These are phyloP conservation scores for Colletotrichum lindemuthianum DNA, from an alignment of 2,329 filamentous ascomycete species.

Conservation along the genomic window DNA sequence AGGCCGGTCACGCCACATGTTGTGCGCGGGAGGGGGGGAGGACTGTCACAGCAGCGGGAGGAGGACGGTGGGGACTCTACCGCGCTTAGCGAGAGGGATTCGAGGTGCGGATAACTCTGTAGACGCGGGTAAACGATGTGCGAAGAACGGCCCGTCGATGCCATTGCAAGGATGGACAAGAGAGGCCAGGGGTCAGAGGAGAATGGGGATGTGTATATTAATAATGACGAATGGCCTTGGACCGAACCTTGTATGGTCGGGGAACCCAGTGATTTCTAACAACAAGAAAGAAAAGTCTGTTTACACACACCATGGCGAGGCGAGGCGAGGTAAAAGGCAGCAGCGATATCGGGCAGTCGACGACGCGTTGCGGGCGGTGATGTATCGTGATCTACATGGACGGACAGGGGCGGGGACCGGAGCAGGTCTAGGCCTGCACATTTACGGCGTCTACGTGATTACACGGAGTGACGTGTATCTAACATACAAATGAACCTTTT, in stretches of 20 bases:
- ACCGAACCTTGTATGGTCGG: neutral
- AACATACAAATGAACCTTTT: no score
- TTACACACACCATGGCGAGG: no score
- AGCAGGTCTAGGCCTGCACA: no score
- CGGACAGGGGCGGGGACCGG: no score
- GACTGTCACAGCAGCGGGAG: neutral
- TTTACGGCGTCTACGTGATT: no score
- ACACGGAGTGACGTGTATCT: no score
- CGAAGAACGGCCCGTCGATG: conserved; percentile 1
- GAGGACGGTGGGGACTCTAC: neutral
- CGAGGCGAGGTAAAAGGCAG: no score
- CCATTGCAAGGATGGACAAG: conserved; percentile 9
- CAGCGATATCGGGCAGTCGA: no score
- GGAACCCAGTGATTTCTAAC: no score
- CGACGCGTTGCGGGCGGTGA: no score
- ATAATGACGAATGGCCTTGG: conserved; percentile 34
- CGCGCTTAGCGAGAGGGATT: neutral
- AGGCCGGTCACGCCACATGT: neutral
- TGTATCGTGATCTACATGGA: no score
- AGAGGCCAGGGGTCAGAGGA: conserved; percentile 1
- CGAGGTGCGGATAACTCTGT: neutral
- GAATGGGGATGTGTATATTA: conserved; percentile 30
- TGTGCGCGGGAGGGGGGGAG: conserved; percentile 5
- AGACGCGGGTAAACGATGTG: neutral
- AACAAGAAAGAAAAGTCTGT: neutral